Evolutionary conservation across 139 green algal genomes (phyloP), one percentile per base, ranked within the genome.

Genomic region (Ulvella scutata): DNA sequence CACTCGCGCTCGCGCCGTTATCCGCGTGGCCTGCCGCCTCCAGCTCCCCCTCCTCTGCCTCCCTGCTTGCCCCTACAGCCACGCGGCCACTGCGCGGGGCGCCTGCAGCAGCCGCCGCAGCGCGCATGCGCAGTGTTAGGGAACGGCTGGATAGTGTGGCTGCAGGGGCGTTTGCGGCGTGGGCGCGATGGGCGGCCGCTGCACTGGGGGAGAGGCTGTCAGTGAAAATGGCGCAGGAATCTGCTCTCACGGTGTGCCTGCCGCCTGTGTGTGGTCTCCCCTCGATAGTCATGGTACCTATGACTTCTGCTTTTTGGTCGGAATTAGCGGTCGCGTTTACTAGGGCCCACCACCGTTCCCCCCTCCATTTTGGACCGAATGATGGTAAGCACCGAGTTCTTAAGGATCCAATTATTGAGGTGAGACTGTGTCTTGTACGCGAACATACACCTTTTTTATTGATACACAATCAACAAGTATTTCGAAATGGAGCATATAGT

Each of bases 171-270:
- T 81, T 90, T 74, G 43, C 28, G 33, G 3, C 74, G 3, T 96
- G 91, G 91, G 87, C 90, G 0, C 20, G 3, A 0, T 97, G 92
- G 92, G 86, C 84, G 0, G 88, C 82, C 0, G 28, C 2, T 0
- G 78, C 76, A 34, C 79, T 95, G 29, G 78, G 62, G 13, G 31
- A 31, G 17, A 59, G 79, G 43, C 75, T 94, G 39, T 38, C 44
- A 21, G 59, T 61, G 28, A 60, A 80, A 31, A 35, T 90, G 20
- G 29, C 61, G 4, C n/a, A 37, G 17, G 78, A 82, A 33, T 35
- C 78, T 26, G 62, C 61, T 29, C 44, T 78, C 10, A 26, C 6
- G 17, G 51, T 67, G 20, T 23, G 51, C 9, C 51, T 26, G 9
- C 7, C 13, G n/a, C 17, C 51, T 29, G n/a, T n/a, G n/a, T n/a